Percentiles rank a stretch among this genome's conserved stretches.
phyloP scores from a whole-genome alignment of 1,139 yeast genomes.

The Sugiyamaella grinbergsii region DNA sequence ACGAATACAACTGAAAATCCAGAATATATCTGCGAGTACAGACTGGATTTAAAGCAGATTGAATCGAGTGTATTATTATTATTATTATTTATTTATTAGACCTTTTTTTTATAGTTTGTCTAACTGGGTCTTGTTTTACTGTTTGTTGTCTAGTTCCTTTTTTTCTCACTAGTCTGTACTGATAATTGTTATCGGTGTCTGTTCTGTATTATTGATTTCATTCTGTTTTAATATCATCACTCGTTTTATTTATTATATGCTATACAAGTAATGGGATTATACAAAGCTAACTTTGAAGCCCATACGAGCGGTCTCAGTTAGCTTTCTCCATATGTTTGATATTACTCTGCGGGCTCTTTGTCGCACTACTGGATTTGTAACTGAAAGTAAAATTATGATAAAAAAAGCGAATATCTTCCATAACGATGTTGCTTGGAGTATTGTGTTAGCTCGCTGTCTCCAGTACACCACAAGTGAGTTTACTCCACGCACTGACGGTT shows the following conservation, averaged over 20 bases:
- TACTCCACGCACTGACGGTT: background rate
- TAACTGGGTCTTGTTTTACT: background rate
- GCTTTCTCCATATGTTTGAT: conserved; percentile 26
- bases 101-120: background rate
- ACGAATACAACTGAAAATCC: conserved; percentile 19
- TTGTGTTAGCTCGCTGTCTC: conserved; percentile 4
- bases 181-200: background rate
- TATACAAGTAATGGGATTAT: conserved; percentile 16
- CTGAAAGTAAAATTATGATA: conserved; percentile 27
- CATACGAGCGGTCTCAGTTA: conserved; percentile 31
- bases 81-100: background rate
- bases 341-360: conserved; percentile 22
- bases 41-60: conserved; percentile 12
- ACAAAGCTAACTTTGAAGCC: conserved; percentile 36
- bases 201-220: background rate
- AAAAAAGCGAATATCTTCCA: conserved; percentile 26
- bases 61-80: background rate
- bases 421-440: background rate
- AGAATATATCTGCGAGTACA: background rate
- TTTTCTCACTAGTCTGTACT: too few species aligned
- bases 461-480: conserved; percentile 13
- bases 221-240: background rate
- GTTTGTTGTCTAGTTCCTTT: background rate
- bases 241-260: conserved; percentile 8
- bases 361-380: conserved; percentile 27